Conservation (phyloP, 1,284 basidiomycete genomes). For the Cryptococcus maquisensis region DNA sequence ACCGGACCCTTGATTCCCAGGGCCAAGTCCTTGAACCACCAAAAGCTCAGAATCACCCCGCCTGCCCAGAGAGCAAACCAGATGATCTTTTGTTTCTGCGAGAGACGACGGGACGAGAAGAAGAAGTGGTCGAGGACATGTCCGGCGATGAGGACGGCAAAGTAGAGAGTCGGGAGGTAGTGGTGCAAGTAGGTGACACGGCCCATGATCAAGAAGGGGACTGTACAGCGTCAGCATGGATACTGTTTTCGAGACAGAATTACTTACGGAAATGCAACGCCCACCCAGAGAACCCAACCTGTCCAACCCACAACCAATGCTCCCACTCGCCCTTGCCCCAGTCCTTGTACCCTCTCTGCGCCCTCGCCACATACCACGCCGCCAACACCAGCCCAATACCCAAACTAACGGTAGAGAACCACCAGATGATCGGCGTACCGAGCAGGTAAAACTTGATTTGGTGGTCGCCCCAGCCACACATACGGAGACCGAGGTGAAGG, state of each 20-base stretch:
- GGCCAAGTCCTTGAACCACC: slow-evolving; percentile 87
- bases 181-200: slow-evolving; percentile 57
- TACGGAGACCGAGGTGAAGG: slow-evolving; percentile 79
- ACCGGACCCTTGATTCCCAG: slow-evolving; percentile 86
- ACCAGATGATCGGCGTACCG: slow-evolving; percentile 91
- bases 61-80: slow-evolving; percentile 62
- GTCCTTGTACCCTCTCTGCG: slow-evolving; percentile 84
- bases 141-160: slow-evolving; percentile 85
- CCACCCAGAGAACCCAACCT: slow-evolving; percentile 90
- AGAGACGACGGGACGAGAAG: slow-evolving; percentile 65
- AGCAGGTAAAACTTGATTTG: slow-evolving; percentile 91
- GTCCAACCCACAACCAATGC: slow-evolving; percentile 88
- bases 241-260: not conserved
- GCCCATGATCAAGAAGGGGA: slow-evolving; percentile 94
- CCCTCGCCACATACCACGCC: slow-evolving; percentile 70
- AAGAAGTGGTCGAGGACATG: slow-evolving; percentile 90
- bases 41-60: slow-evolving; percentile 72
- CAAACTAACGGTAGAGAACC: slow-evolving; percentile 70
- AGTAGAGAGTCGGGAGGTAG: slow-evolving; percentile 86
- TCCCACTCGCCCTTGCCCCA: slow-evolving; percentile 87
- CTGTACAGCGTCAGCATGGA: slow-evolving; percentile 47
- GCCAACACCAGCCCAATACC: slow-evolving; percentile 56
- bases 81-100: slow-evolving; percentile 62
- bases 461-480: slow-evolving; percentile 92
- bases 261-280: slow-evolving; percentile 76